A percentile compares a stretch with the other conserved stretches of the same genome.
phyloP scores from a whole-genome alignment of 148 eudicot genomes.

The Vaccinium myrtillus region DNA sequence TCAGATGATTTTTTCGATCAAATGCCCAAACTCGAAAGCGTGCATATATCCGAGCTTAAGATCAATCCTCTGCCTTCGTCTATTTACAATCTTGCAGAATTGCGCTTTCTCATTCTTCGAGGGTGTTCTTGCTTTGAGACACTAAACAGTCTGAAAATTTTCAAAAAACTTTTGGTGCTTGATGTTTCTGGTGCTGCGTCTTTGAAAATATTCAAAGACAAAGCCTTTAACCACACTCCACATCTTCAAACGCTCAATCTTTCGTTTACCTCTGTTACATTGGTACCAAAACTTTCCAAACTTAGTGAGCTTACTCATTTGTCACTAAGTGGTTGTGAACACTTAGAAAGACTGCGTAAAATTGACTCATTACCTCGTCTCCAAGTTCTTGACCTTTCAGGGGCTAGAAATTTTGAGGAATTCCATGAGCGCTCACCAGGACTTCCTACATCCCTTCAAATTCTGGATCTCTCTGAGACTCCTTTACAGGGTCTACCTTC shows the following conservation, averaged over 20 bases:
- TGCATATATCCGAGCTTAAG: conserved; percentile 27
- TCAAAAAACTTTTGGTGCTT: conserved; percentile 20
- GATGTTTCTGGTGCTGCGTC: conserved; percentile 29
- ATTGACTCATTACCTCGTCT: background rate
- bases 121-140: conserved; percentile 21
- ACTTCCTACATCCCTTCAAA: conserved; percentile 4
- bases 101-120: conserved; percentile 29
- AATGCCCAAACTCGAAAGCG: conserved; percentile 23
- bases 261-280: conserved; percentile 25
- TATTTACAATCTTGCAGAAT: conserved; percentile 19
- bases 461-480: conserved; percentile 31
- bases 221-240: background rate
- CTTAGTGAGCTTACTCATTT: conserved; percentile 31
- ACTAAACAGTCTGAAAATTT: conserved; percentile 11
- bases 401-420: conserved; percentile 19
- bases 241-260: conserved; percentile 30
- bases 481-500: conserved; percentile 14
- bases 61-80: conserved; percentile 22
- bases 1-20: conserved; percentile 9
- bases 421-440: conserved; percentile 18
- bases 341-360: conserved; percentile 20
- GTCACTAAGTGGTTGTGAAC: conserved; percentile 15
- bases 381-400: conserved; percentile 33
- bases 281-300: conserved; percentile 16
- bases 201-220: conserved; percentile 10